phyloP scores from a whole-genome alignment of 495 filamentous ascomycete genomes.

The Evernia prunastri region DNA sequence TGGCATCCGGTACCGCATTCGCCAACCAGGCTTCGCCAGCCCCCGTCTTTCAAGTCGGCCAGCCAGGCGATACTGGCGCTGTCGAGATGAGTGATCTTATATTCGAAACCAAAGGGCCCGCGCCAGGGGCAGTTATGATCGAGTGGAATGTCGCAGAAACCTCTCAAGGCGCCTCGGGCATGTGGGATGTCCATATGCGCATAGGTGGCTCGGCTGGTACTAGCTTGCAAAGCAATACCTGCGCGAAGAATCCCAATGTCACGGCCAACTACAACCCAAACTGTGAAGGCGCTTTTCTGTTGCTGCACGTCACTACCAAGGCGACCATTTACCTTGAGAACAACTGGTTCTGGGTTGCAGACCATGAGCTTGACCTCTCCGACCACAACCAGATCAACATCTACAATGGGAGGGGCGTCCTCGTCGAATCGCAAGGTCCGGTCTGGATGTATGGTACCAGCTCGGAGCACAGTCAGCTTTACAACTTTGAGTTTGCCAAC shows the following conservation, averaged over 20 bases:
- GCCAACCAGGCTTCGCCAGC: constrained; percentile 55
- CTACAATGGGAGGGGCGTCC: constrained; percentile 82
- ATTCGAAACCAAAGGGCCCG: constrained; percentile 68
- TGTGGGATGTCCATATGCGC: constrained; percentile 93
- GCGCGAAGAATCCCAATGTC: constrained; percentile 60
- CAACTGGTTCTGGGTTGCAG: constrained; percentile 90
- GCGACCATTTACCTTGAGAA: constrained; percentile 82
- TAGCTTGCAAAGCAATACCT: constrained; percentile 66
- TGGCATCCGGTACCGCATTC: constrained; percentile 72
- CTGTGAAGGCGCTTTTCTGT: constrained; percentile 73
- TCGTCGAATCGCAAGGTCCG: constrained; percentile 57
- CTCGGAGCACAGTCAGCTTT: constrained; percentile 83
- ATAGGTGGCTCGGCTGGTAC: constrained; percentile 77
- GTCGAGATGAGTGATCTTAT: constrained; percentile 83
- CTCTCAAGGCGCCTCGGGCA: constrained; percentile 62
- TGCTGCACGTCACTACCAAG: constrained; percentile 67
- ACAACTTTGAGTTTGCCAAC: constrained; percentile 80
- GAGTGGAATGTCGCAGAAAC: constrained; percentile 79
- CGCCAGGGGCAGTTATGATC: constrained; percentile 81
- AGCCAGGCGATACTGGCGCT: constrained; percentile 66
- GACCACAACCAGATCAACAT: constrained; percentile 82
- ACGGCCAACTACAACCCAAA: constrained; percentile 43
- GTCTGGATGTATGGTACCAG: constrained; percentile 69
- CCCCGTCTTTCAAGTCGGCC: constrained; percentile 70
- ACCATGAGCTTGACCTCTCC: constrained; percentile 77